These are phyloP conservation scores for Trichoderma gracile DNA, from an alignment of 2,329 filamentous ascomycete genomes.

Conservation along the genomic window DNA sequence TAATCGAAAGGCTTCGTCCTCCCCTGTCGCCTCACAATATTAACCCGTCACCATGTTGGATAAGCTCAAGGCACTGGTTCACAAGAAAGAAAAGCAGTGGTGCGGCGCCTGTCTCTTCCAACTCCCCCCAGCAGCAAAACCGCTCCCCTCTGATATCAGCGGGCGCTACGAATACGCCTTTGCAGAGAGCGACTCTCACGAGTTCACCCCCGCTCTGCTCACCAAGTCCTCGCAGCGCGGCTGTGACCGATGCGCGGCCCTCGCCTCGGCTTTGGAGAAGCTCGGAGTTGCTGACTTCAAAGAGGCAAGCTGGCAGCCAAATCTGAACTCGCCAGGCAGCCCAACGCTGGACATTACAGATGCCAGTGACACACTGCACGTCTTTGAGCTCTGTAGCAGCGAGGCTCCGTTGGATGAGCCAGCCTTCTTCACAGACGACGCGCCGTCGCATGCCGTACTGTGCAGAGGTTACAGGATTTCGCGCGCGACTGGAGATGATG, in stretches of 20 bases:
- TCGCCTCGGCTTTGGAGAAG: neutral
- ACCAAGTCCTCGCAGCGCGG: slow-evolving; percentile 4
- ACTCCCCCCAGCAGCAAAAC: slow-evolving; percentile 10
- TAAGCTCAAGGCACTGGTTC: slow-evolving; percentile 1
- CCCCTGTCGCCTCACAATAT: neutral
- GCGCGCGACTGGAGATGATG: neutral
- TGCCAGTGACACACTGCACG: neutral
- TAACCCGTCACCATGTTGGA: slow-evolving; percentile 4
- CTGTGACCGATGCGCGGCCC: slow-evolving; percentile 14
- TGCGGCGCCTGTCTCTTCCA: slow-evolving; percentile 24
- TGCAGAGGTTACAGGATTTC: slow-evolving; percentile 1
- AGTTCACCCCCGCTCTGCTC: slow-evolving; percentile 11
- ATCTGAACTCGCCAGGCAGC: neutral
- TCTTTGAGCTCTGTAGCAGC: slow-evolving; percentile 15
- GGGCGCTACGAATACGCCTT: slow-evolving; percentile 7
- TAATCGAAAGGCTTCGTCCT: neutral
- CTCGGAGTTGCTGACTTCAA: slow-evolving; percentile 2
- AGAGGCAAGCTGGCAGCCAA: neutral
- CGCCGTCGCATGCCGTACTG: neutral
- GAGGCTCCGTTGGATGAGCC: neutral
- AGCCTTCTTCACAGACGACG: neutral
- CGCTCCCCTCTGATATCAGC: slow-evolving; percentile 3
- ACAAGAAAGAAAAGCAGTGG: neutral
- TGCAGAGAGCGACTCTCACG: slow-evolving; percentile 4
- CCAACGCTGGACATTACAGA: neutral